These are phyloP conservation scores for Serendipita sp. DNA, from an alignment of 768 basidiomycete genomes.

Conservation along the genomic window DNA sequence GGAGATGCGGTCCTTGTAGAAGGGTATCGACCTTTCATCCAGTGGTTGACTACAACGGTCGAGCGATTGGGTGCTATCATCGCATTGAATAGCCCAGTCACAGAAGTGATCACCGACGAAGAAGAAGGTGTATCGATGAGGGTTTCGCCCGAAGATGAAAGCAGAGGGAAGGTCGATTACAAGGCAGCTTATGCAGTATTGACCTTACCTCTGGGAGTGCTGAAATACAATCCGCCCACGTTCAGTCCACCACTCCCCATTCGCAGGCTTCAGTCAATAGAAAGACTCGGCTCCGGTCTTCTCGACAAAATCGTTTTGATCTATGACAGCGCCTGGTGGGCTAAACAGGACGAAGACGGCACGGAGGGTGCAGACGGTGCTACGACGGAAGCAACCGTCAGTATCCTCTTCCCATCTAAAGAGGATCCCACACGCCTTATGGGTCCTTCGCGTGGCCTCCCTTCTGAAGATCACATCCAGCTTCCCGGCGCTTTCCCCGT, in stretches of 20 bases:
- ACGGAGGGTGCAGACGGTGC: background rate
- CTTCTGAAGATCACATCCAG: background rate
- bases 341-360: background rate
- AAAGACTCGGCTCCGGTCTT: constrained; percentile 14
- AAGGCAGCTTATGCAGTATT: constrained; percentile 7
- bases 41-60: background rate
- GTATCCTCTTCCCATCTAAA: background rate
- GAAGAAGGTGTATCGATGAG: background rate
- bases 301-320: constrained; percentile 19
- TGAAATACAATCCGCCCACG: constrained; percentile 11
- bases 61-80: constrained; percentile 10
- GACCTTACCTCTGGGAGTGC: constrained; percentile 17
- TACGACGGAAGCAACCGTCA: background rate
- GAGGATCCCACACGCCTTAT: background rate
- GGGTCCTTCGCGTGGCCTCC: background rate
- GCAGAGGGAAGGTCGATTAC: background rate
- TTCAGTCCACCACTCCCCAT: constrained; percentile 16
- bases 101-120: background rate
- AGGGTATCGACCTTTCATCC: constrained; percentile 8
- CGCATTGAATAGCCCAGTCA: background rate
- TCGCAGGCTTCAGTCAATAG: constrained; percentile 12
- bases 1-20: constrained; percentile 9
- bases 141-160: background rate
- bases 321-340: constrained; percentile 18
- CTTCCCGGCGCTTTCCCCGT: background rate